Base-by-base conservation (phyloP, 148 eudicot genomes). In the Vaccinium darrowii region DNA sequence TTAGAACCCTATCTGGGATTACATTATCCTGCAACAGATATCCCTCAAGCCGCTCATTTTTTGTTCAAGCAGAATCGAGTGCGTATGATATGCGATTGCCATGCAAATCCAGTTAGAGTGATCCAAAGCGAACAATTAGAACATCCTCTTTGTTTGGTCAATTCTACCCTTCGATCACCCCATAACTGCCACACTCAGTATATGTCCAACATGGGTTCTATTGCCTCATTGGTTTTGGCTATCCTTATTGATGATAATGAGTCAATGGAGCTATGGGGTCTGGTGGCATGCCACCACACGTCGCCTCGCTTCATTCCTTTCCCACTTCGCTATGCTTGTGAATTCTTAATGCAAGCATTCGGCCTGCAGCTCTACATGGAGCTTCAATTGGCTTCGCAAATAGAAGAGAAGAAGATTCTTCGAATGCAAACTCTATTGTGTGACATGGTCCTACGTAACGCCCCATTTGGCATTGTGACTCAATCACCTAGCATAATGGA, bases 1-100 rank as follows among this genome's bases (percentile, higher is more conserved):
- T 80, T 90, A 53, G 90, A 89, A 11, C 89, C 92, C 2, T 90
- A 88, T 76, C 47, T 90, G 63, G 92, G 89, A 11, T 52, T 88
- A 58, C 92, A 90, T 71, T 90, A 88, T 79, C 92, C 92, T 15
- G 90, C 90, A 15, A 88, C 87, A 8, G 92, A 90, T 79, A 86
- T 90, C 63, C 92, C 92, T 14, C 92, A 90, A 80, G 91, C 89
- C 1, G 88, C 91, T 30, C 76, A 90, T 1, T 88, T 88, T 81
- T 87, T 90, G 88, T 90, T 90, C 57, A 88, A 87, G 87, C 89
- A 88, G 79, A 87, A 84, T 76, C 84, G 88, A 3, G 90, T 89
- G 13, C 76, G 90, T 50, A 90, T 90, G 58, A 90, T 90, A 18
- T 82, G 78, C 12, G 86, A 90, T 83, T 88, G 89, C 67, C 39